phyloP scores from a whole-genome alignment of 257 asterid species.

The Misopates orontium region DNA sequence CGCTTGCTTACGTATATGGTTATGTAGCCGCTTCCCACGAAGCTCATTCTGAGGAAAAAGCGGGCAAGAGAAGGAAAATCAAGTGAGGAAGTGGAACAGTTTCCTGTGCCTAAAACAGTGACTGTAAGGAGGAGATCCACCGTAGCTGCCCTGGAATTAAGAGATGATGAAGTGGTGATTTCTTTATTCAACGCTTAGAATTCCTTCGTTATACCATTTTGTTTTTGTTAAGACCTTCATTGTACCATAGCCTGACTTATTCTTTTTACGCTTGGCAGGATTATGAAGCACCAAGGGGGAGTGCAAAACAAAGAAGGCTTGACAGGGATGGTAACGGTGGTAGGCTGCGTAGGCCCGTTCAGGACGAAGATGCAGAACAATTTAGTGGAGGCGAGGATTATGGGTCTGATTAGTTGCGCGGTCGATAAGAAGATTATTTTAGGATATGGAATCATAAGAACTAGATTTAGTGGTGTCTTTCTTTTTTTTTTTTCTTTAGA shows the following conservation, averaged over 20 bases:
- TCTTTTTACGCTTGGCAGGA: conserved; percentile 31
- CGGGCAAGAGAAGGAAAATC: conserved; percentile 57
- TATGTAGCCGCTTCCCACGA: conserved; percentile 37
- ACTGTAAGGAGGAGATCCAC: conserved; percentile 53
- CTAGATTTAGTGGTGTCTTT: background rate
- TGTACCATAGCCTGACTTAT: background rate
- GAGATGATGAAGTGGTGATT: conserved; percentile 41
- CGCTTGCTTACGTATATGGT: background rate
- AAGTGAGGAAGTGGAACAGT: conserved; percentile 45
- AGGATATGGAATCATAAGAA: background rate
- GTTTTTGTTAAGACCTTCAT: too few species aligned
- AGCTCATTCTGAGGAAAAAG: conserved; percentile 36
- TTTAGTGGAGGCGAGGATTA: conserved; percentile 50
- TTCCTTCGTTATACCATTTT: background rate
- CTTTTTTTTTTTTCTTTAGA: background rate
- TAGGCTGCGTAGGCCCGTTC: conserved; percentile 25
- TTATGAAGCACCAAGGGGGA: conserved; percentile 37
- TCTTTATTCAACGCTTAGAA: background rate
- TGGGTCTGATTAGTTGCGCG: conserved; percentile 39
- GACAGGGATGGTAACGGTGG: conserved; percentile 25
- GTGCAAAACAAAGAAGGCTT: conserved; percentile 29
- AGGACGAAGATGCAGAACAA: conserved; percentile 42
- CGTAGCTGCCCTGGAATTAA: conserved; percentile 39
- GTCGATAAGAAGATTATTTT: background rate
- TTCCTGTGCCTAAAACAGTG: conserved; percentile 47